Base-by-base conservation (phyloP, 2,329 filamentous ascomycete genomes). In the Calonectria naviculata region DNA sequence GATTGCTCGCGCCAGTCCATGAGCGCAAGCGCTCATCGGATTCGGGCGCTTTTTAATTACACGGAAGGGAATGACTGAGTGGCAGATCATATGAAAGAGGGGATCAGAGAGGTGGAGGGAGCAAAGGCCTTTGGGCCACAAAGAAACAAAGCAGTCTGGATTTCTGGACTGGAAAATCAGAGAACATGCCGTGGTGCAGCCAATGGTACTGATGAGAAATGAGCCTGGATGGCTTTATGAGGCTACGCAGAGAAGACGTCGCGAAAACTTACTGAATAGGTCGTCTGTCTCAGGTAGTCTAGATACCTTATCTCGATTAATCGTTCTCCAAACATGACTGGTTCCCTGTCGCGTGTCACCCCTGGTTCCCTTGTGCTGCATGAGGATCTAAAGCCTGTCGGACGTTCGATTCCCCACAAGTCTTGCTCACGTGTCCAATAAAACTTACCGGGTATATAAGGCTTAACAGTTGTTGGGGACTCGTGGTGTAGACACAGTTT, bases 1-100 rank as follows among this genome's bases (percentile, higher is more conserved):
- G 83, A 84, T 84, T 84, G 83, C 78, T 80, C 68, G 78, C 76
- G 79, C 78, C 73, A 56, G 52, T 75, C 68, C 66, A 67, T 63
- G 65, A 70, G 77, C 77, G 75, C 73, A 73, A 56, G 73, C 77
- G 77, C 74, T 75, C 71, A 73, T 68, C 68, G 70, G 75, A 74
- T 70, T 72, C 71, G 72, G 72, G 71, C 74, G 76, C 75, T 74
- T 74, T 82, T 75, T 82, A 81, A 81, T 83, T 76, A 76, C 77
- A 76, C 65, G 67, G 41, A 75, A 75, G 75, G 76, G 75, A 73
- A 70, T 70, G 71, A 68, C 70, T 64, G 67, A 76, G 74, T 77
- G 70, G 73, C 73, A 74, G 69, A 34, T 46, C 28, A 42, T n/a
- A 66, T 24, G 62, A 52, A 44, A 12, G 34, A 29, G 71, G 63